phyloP scores from a whole-genome alignment of 805 yeast species.

The Cyberlindnera nakhonratchasimensis region DNA sequence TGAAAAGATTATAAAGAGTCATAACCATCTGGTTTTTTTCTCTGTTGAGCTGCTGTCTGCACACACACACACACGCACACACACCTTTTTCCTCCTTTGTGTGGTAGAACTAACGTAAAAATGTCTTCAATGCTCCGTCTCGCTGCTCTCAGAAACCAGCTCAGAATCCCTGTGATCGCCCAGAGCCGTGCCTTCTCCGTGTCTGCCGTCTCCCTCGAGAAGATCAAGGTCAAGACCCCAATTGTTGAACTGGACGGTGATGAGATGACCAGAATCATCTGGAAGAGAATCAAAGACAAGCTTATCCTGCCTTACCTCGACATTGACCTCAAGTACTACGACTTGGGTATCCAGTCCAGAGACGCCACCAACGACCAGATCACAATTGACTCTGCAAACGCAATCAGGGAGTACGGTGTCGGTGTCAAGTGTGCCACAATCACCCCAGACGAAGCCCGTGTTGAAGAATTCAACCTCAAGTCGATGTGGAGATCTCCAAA shows the following conservation, averaged over 20 bases:
- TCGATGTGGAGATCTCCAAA: conserved; percentile 98
- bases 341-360: conserved; percentile 80
- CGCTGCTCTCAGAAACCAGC: conserved; percentile 15
- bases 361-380: conserved; percentile 87
- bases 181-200: conserved; percentile 22
- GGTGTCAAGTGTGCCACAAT: conserved; percentile 98
- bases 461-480: conserved; percentile 83
- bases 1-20: no score
- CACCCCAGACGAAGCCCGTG: conserved; percentile 95
- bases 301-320: conserved; percentile 83
- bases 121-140: conserved; percentile 21
- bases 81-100: no score
- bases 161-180: conserved; percentile 14
- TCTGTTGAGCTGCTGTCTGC: no score
- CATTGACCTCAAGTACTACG: conserved; percentile 88
- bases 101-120: background rate
- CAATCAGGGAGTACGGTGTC: conserved; percentile 83
- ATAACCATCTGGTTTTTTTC: no score
- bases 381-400: conserved; percentile 85
- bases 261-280: conserved; percentile 95
- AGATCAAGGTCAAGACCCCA: conserved; percentile 81
- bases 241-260: conserved; percentile 79
- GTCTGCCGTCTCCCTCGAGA: conserved; percentile 37
- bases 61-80: no score
- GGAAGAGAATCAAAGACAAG: conserved; percentile 85